phyloP scores from a whole-genome alignment of 176 grass and related monocot species.

The Tillandsia leiboldiana region DNA sequence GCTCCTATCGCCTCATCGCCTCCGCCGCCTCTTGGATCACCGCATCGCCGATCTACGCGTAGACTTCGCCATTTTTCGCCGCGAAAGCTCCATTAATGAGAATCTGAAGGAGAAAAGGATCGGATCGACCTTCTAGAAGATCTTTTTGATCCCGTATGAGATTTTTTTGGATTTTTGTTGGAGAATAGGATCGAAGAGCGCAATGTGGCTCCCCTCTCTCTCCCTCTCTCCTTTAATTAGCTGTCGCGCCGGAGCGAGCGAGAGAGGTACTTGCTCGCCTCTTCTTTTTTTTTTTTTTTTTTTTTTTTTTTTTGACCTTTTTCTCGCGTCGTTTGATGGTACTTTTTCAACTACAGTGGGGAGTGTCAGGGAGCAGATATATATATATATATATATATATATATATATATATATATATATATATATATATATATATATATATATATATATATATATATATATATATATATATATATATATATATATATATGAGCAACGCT shows the following conservation, averaged over 20 bases:
- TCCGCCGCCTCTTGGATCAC: background rate
- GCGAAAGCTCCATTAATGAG: background rate
- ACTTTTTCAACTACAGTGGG: background rate
- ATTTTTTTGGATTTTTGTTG: too few relatives aligned
- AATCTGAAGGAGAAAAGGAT: background rate
- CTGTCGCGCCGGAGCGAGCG: background rate
- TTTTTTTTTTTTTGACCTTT: background rate
- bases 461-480: too few relatives aligned
- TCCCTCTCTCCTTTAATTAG: background rate
- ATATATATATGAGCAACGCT: too few relatives aligned
- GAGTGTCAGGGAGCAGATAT: background rate
- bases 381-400: too few relatives aligned
- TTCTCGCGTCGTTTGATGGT: background rate
- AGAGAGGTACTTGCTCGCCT: background rate
- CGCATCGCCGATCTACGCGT: background rate
- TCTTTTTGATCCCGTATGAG: too few relatives aligned
- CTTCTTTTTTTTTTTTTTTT: background rate
- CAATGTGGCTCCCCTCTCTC: background rate
- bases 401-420: too few relatives aligned
- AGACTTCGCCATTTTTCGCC: slow-evolving; percentile 7
- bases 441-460: too few relatives aligned
- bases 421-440: too few relatives aligned
- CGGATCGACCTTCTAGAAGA: too few relatives aligned
- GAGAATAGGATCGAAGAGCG: background rate
- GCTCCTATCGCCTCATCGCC: background rate